phyloP scores from a whole-genome alignment of 192 early-diverging fungal species.

The Coemansia sp. region DNA sequence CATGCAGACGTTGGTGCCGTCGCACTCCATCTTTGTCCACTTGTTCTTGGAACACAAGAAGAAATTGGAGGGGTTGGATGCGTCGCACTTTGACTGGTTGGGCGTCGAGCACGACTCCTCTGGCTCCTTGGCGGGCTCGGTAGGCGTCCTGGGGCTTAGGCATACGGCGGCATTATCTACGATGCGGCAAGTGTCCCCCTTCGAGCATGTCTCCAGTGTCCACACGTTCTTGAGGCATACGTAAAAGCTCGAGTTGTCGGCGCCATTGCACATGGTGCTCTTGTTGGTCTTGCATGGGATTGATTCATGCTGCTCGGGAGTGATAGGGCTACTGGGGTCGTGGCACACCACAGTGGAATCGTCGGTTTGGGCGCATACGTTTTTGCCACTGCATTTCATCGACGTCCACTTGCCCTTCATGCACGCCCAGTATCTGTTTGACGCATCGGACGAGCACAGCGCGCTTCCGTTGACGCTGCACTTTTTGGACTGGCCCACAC shows the following conservation, averaged over 20 bases:
- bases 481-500: background rate
- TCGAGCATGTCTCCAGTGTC: slow-evolving; percentile 23
- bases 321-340: background rate
- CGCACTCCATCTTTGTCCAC: slow-evolving; percentile 48
- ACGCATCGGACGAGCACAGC: background rate
- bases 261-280: slow-evolving; percentile 32
- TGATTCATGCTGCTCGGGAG: background rate
- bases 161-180: slow-evolving; percentile 36
- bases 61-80: slow-evolving; percentile 21
- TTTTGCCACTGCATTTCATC: slow-evolving; percentile 4
- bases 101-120: slow-evolving; percentile 22
- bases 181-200: slow-evolving; percentile 33
- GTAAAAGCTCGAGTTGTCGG: slow-evolving; percentile 17
- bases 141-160: slow-evolving; percentile 27
- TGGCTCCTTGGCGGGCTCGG: background rate
- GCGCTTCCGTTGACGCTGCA: slow-evolving; percentile 3
- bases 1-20: slow-evolving; percentile 39
- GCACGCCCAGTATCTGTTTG: slow-evolving; percentile 11
- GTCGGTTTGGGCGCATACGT: background rate
- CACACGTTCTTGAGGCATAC: slow-evolving; percentile 31
- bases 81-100: slow-evolving; percentile 48
- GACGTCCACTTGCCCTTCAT: background rate
- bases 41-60: slow-evolving; percentile 30
- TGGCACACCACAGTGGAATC: slow-evolving; percentile 8
- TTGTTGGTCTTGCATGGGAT: slow-evolving; percentile 11